A percentile compares a stretch with the other conserved stretches of the same genome.
phyloP scores from a whole-genome alignment of 169 alveolate genomes.

The Besnoitia besnoiti region DNA sequence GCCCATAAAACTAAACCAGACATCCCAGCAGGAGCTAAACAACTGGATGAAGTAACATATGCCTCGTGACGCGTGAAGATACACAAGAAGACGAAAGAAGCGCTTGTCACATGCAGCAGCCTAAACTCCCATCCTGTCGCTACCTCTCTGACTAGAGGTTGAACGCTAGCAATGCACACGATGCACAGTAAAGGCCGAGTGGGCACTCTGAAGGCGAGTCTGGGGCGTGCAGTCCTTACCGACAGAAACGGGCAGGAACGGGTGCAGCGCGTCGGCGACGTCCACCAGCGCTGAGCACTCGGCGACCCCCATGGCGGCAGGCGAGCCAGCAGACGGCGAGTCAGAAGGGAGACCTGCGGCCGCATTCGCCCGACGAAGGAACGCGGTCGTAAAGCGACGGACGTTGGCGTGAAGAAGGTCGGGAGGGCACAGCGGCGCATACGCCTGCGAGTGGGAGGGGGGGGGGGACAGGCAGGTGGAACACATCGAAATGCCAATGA shows the following conservation, averaged over 20 bases:
- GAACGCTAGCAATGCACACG: no score
- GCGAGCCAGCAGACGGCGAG: not conserved
- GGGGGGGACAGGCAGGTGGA: not conserved
- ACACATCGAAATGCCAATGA: not conserved
- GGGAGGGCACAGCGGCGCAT: conserved; percentile 31
- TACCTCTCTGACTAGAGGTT: no score
- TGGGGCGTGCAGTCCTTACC: no score
- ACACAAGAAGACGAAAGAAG: no score
- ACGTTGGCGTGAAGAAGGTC: conserved; percentile 38
- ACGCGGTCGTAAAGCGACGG: conserved; percentile 36
- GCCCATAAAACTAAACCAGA: no score
- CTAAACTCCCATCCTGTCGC: no score
- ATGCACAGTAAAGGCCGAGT: no score
- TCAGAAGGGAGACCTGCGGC: conserved; percentile 13
- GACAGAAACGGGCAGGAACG: not conserved
- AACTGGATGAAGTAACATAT: no score
- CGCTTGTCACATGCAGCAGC: no score
- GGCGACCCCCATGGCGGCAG: conserved; percentile 13
- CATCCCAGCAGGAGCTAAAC: no score
- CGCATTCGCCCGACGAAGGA: not conserved
- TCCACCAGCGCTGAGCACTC: conserved; percentile 33
- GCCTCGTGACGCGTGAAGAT: no score
- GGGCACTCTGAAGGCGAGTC: no score
- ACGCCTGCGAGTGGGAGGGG: not conserved
- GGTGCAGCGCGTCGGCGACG: not conserved